Evolutionary conservation across 768 basidiomycete genomes (phyloP).

Genomic region (Mycena haematopus): DNA sequence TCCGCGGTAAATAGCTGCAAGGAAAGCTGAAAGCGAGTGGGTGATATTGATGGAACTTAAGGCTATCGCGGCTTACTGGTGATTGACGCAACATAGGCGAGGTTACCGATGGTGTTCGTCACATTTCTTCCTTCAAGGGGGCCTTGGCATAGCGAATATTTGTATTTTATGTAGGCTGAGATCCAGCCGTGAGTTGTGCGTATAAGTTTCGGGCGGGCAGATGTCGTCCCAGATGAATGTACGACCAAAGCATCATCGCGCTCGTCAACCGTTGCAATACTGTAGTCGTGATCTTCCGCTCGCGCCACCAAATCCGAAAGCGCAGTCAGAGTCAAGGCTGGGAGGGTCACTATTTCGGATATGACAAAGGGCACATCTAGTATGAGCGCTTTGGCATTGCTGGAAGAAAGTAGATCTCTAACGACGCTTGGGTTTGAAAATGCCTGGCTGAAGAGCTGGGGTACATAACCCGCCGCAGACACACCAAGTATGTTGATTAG

Average conservation of each 20-base stretch:
- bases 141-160: not conserved
- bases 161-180: not conserved
- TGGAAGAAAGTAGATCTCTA: not conserved
- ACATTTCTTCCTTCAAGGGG: not conserved
- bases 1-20: not conserved
- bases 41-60: no score
- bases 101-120: constrained; percentile 1
- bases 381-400: not conserved
- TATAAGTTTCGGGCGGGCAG: constrained; percentile 36
- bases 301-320: not conserved
- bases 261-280: no score
- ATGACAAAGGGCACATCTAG: not conserved
- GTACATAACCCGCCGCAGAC: constrained; percentile 3
- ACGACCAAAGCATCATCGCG: constrained; percentile 35
- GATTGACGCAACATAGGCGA: constrained; percentile 1
- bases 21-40: no score
- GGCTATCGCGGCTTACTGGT: no score
- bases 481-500: constrained; percentile 1
- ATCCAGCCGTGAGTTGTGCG: constrained; percentile 30
- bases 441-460: constrained; percentile 2
- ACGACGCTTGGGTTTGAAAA: constrained; percentile 2
- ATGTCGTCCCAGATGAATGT: constrained; percentile 38
- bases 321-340: not conserved
- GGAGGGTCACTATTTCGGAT: not conserved
- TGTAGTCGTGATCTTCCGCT: no score